Evolutionary conservation across 305 asterid species (phyloP), one percentile per base, ranked within the genome.

Genomic region (Rubia tinctorum): DNA sequence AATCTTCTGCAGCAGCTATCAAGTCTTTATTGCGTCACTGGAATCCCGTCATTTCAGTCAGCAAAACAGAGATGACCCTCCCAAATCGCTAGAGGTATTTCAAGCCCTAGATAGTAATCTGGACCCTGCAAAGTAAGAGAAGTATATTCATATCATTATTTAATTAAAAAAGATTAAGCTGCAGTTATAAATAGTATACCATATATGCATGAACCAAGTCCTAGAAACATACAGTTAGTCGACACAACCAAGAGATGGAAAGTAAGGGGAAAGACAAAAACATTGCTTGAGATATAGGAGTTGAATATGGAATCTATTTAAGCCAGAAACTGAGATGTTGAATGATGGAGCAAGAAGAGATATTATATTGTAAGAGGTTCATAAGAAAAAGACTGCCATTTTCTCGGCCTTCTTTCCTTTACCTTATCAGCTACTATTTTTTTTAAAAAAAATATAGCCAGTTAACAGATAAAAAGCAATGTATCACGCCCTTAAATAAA

Each of bases 41-140:
- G 53, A 45, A 47, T 37, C 47, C 65, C 64, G 17, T 66, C 70
- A 2, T 22, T 56, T n/a, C 13, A 27, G 60, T 25, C 6, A 53
- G 22, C 15, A 51, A 73, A 5, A 20, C 25, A 30, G 40, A 56
- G 22, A 12, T 13, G 55, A 40, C 30, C 23, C 40, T 45, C 62
- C 70, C 17, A 64, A 23, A 23, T 7, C 55, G 64, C 61, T 2
- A 15, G 23, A 12, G 44, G 43, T 7, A 34, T 43, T 22, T 85
- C 84, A 80, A 67, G 78, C 75, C 66, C 88, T 80, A 22, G 77
- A 17, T 12, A 73, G 66, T 61, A 75, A 69, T 75, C 86, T 77
- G 49, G 82, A 61, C 78, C 87, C 92, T 88, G 69, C 73, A 51
- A 66, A 10, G 43, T 8, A 43, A 30, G 7, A 22, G 42, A 25